Evolutionary conservation across 2,329 filamentous ascomycete species (phyloP), one percentile per base, ranked within the genome.

Genomic region (Fusarium anguioides): DNA sequence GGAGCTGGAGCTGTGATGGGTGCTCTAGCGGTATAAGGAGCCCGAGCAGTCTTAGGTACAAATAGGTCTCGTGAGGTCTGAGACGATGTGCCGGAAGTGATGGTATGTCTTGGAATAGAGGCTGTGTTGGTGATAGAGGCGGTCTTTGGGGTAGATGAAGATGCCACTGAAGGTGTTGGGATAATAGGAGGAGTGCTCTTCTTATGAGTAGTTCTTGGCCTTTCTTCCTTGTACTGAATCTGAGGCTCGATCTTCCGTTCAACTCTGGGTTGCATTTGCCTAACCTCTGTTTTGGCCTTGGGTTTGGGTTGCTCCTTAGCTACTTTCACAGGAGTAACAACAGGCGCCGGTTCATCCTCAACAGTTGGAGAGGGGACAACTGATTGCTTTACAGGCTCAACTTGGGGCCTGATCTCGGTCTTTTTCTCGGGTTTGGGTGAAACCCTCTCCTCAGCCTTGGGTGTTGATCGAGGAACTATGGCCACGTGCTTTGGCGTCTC

Each of bases 1-100:
- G 66, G 66, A 5, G 66, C 52, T 12, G 46, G 57, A 6, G 52
- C 61, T 3, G 60, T 67, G 7, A 9, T 26, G 6, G 66, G 66
- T 7, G 66, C 40, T 7, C 37, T 42, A 17, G 29, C 58, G 20
- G 44, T 69, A 26, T 48, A 33, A 15, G 66, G 66, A 9, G 57
- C 37, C 2, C 45, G 51, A 11, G 66, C 61, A 5, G 49, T 69
- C 2, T 20, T 31, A 8, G 64, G 63, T 5, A 40, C 29, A 9
- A 39, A 51, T 3, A 66, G 6, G n/a, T 49, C 35, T 10, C 33
- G 33, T 27, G 47, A 41, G n/a, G 23, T 20, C 11, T 42, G 50
- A 10, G 56, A 59, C 4, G 44, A 45, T 54, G 49, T 44, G 35
- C 14, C 52, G 6, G 54, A 31, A 14, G 18, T 18, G 35, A 36